A percentile compares a stretch with the other conserved stretches of the same genome.
Evolutionary conservation across 2,329 filamentous ascomycete genomes (phyloP).

Genomic region (Cytospora schulzeri): DNA sequence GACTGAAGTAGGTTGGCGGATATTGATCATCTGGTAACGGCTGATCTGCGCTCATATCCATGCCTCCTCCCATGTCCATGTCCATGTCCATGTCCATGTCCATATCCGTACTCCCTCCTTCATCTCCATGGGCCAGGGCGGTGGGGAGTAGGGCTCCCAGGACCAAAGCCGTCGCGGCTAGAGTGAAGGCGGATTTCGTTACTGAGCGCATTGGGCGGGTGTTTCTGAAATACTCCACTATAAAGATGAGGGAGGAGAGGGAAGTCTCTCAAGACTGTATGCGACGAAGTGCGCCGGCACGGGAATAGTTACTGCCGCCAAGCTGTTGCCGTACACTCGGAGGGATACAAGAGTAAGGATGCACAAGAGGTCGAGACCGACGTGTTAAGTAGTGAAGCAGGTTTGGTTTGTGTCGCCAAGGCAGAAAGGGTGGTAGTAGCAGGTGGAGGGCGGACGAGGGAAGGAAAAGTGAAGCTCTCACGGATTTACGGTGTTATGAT

Average conservation of each 20-base stretch:
- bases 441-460: neutral
- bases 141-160: constrained; percentile 35
- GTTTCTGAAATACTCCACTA: neutral
- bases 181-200: constrained; percentile 31
- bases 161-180: constrained; percentile 36
- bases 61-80: constrained; percentile 38
- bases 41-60: constrained; percentile 33
- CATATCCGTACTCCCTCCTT: constrained; percentile 34
- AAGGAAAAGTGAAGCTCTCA: neutral
- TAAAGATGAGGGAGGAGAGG: neutral
- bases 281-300: neutral
- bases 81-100: constrained; percentile 36
- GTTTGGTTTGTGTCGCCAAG: neutral
- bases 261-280: neutral
- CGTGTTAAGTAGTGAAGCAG: neutral
- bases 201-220: constrained; percentile 31
- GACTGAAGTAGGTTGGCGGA: constrained; percentile 43
- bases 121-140: constrained; percentile 38
- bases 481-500: constrained; percentile 1
- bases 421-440: neutral
- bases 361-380: neutral
- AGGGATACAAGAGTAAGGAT: neutral
- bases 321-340: neutral
- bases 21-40: constrained; percentile 33
- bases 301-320: neutral